These are phyloP conservation scores for Phalaenopsis hybrid DNA, from an alignment of 116 monocot genomes.

Conservation along the genomic window DNA sequence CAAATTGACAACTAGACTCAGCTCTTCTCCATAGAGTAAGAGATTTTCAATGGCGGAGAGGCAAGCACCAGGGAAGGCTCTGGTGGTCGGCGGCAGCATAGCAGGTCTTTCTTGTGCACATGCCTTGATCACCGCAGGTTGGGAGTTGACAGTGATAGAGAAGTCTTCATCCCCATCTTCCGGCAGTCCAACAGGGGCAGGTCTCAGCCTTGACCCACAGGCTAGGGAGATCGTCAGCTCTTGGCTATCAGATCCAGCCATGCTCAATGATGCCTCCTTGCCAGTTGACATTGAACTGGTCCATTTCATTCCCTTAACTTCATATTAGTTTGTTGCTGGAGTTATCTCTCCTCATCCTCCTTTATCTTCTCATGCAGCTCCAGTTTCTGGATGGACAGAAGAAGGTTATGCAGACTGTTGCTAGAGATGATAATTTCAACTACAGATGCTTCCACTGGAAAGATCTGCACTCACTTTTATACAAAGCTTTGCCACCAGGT, in stretches of 20 bases:
- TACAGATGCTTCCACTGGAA: slow-evolving; percentile 23
- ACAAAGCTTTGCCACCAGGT: slow-evolving; percentile 16
- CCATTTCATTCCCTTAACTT: neutral
- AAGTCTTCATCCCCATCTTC: slow-evolving; percentile 32
- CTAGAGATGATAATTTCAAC: slow-evolving; percentile 17
- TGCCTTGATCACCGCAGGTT: slow-evolving; percentile 47
- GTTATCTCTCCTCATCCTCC: too few relatives aligned
- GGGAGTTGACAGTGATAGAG: slow-evolving; percentile 55
- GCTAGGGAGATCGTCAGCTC: slow-evolving; percentile 33
- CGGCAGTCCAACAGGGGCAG: slow-evolving; percentile 57
- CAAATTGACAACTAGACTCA: too few relatives aligned
- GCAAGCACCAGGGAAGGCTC: slow-evolving; percentile 1
- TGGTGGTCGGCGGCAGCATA: slow-evolving; percentile 82
- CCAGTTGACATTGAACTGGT: too few relatives aligned
- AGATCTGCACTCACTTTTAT: slow-evolving; percentile 17
- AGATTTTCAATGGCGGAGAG: too few relatives aligned
- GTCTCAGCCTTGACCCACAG: slow-evolving; percentile 65
- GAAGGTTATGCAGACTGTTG: slow-evolving; percentile 4
- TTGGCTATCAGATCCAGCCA: slow-evolving; percentile 18
- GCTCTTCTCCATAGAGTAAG: too few relatives aligned
- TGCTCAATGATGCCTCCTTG: too few relatives aligned
- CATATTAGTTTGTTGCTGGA: neutral
- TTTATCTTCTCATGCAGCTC: slow-evolving; percentile 5
- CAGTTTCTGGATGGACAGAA: slow-evolving; percentile 11
- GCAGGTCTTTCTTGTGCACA: slow-evolving; percentile 73